Base-by-base conservation (phyloP, 164 flowering plant species). In the Amborella trichopoda region DNA sequence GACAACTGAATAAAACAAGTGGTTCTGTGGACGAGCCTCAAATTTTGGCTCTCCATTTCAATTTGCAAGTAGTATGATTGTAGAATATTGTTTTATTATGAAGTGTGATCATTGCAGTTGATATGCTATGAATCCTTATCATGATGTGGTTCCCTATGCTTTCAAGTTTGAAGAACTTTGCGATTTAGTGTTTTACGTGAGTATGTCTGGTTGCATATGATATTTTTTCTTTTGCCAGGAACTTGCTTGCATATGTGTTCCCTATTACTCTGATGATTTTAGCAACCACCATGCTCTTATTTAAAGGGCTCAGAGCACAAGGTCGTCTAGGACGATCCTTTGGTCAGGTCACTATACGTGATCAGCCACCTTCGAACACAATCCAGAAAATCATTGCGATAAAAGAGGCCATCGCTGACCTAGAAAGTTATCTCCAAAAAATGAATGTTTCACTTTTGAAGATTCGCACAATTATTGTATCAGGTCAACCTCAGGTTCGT, bases 351-450 rank as follows among this genome's bases (percentile, higher is more conserved):
- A 81, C 81, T 0, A 83, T 91, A 26, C 73, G 66, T 44, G 96
- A 91, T 73, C 98, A 91, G 56, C 96, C 94, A 53, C 83, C 96
- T 40, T 86, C 98, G 37, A 91, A 81, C 60, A 91, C 98, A 37
- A 75, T 91, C 46, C 85, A 91, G 58, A 81, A 80, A 69, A 78
- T 91, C 48, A 70, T 91, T 48, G 98, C 96, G 26, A 55, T 91
- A 12, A 91, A 81, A 68, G 70, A 81, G 56, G 96, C 96, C 44
- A 76, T 91, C 83, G 79, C 67, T 17, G 90, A 81, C 42, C 50
- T 87, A 52, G 98, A 91, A 66, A 71, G 53, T 30, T 72, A 56
- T 69, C 73, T 91, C 43, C 98, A 91, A 66, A 76, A 73, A 40
- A 22, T 91, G 44, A 91, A 91, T 52, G 75, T 91, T 41, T 39